Evolutionary conservation across 2,329 filamentous ascomycete genomes (phyloP), one percentile per base, ranked within the genome.

Genomic region (Fusarium vanettenii): DNA sequence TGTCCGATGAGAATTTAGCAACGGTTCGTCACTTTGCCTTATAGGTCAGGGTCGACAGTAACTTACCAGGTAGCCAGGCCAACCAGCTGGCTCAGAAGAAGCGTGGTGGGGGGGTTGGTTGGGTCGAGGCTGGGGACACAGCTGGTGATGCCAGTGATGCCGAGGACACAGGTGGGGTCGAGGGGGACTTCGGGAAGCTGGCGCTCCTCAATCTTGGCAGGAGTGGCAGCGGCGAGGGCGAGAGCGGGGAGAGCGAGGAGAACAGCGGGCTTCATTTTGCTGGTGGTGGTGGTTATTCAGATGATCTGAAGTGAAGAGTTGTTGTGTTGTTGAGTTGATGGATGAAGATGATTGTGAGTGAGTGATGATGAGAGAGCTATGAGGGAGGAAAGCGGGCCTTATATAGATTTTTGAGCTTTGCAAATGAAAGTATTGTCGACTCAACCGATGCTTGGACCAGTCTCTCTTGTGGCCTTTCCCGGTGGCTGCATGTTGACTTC

Each of bases 211-310:
- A 71, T 11, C 6, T 62, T 13, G 1, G 56, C n/a, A 14, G 41
- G 68, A 39, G 64, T 61, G 5, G 64, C 68, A 41, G 68, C 70
- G 13, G 70, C 64, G 16, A 72, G 29, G 39, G 68, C 68, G 3
- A 72, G 25, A 6, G 16, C 29, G n/a, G 70, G 70, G 7, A 72
- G 56, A 55, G 64, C 41, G 48, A 71, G 45, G 25, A 72, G 18
- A 35, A 27, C 1, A 14, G 68, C 10, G 41, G 45, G 45, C 70
- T 72, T 72, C 70, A 71, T 71, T 13, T 45, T 72, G n/a, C n/a
- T n/a, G 22, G 35, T 43, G 20, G 13, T 33, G 31, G 25, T 13
- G 3, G 18, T 7, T 14, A 16, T 63, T 62, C 20, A 63, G 56
- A 35, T 11, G 52, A 60, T 43, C 22, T 64, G 16, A 14, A 6